These are phyloP conservation scores for Rhinocladiella similis DNA, from an alignment of 2,329 filamentous ascomycete genomes.

Conservation along the genomic window DNA sequence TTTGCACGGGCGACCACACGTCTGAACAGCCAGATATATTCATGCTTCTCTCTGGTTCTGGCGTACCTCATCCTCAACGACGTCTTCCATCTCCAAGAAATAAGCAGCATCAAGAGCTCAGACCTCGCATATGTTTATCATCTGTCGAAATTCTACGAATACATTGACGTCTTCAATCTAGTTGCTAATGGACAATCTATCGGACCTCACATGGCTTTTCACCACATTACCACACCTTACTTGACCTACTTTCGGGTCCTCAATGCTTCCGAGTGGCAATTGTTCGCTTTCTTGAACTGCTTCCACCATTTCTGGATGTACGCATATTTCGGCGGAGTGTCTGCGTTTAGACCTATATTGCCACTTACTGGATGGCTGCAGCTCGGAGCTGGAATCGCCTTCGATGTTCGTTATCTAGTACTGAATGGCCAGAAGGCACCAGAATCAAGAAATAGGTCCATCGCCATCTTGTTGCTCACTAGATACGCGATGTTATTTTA, in stretches of 20 bases:
- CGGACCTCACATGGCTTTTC: slow-evolving; percentile 33
- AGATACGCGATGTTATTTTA: slow-evolving; percentile 20
- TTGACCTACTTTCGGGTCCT: slow-evolving; percentile 32
- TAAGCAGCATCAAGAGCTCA: background rate
- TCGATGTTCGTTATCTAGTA: slow-evolving; percentile 19
- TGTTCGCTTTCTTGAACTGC: slow-evolving; percentile 33
- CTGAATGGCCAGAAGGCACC: slow-evolving; percentile 3
- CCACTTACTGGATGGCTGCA: slow-evolving; percentile 28
- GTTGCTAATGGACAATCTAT: slow-evolving; percentile 31
- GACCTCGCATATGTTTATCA: slow-evolving; percentile 30
- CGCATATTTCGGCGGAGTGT: slow-evolving; percentile 34
- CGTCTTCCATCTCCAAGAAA: slow-evolving; percentile 5
- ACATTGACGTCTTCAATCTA: slow-evolving; percentile 35
- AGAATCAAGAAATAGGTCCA: slow-evolving; percentile 12
- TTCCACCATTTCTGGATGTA: slow-evolving; percentile 36
- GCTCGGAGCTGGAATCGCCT: slow-evolving; percentile 24
- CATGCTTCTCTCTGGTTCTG: slow-evolving; percentile 21
- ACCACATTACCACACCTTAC: slow-evolving; percentile 36
- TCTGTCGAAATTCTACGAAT: slow-evolving; percentile 36
- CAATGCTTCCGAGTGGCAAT: slow-evolving; percentile 30
- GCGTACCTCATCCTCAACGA: slow-evolving; percentile 16
- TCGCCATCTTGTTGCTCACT: slow-evolving; percentile 11
- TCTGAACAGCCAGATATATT: slow-evolving; percentile 23
- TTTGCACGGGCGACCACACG: slow-evolving; percentile 13
- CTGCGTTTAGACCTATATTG: slow-evolving; percentile 21